phyloP scores from a whole-genome alignment of 441 rosid genomes.

The Omphalea diandra region DNA sequence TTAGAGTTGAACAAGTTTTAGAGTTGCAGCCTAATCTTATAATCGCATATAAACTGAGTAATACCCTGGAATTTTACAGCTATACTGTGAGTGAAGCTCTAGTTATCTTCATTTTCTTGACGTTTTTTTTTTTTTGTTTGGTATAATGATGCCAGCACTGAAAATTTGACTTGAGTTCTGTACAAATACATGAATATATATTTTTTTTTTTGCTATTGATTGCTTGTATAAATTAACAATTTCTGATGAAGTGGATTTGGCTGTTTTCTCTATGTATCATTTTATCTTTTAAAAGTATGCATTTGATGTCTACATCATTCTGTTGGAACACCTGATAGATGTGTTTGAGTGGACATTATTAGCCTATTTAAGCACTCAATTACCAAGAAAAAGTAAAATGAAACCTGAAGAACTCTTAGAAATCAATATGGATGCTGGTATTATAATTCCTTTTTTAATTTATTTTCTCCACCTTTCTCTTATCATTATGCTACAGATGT shows the following conservation, averaged over 20 bases:
- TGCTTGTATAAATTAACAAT: neutral
- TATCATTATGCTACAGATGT: constrained; percentile 45
- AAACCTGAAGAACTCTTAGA: neutral
- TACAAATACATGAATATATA: neutral
- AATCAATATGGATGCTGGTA: neutral
- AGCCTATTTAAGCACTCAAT: neutral
- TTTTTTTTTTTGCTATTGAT: neutral
- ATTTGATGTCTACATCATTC: neutral
- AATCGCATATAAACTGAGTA: constrained; percentile 81
- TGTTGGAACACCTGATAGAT: neutral
- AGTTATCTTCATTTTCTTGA: neutral
- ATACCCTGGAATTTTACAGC: constrained; percentile 91
- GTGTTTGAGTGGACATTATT: neutral
- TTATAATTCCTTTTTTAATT: neutral
- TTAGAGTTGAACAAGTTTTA: constrained; percentile 96
- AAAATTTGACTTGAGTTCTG: neutral
- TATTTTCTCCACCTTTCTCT: neutral
- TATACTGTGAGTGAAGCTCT: constrained; percentile 66
- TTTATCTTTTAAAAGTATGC: neutral
- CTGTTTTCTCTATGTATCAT: neutral
- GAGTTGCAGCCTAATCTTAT: constrained; percentile 97
- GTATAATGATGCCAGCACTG: constrained; percentile 12
- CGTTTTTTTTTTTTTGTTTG: constrained; percentile 10
- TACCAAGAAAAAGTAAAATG: neutral
- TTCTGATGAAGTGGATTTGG: neutral